phyloP scores from a whole-genome alignment of 106 monocot species.

The Dendrobium chrysotoxum region DNA sequence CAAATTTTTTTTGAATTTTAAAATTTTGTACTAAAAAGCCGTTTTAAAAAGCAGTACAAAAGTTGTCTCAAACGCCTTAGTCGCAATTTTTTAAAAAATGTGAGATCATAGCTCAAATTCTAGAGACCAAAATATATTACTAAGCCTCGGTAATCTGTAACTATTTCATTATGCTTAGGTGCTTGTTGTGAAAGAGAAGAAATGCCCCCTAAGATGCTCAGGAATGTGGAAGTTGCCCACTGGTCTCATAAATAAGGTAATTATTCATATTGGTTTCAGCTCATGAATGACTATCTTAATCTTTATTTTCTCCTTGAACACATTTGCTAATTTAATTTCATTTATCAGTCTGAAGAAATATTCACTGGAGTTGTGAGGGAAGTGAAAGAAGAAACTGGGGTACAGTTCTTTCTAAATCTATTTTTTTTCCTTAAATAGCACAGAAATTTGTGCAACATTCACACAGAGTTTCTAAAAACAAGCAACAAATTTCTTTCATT shows the following conservation, averaged over 20 bases:
- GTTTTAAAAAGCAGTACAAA: too few species aligned
- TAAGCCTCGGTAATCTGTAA: neutral
- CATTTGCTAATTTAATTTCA: neutral
- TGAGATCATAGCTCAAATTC: neutral
- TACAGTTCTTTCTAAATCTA: neutral
- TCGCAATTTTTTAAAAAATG: too few species aligned
- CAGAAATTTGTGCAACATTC: too few species aligned
- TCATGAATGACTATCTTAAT: neutral
- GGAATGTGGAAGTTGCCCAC: constrained; percentile 88
- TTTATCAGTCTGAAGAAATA: constrained; percentile 7
- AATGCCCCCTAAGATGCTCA: constrained; percentile 63
- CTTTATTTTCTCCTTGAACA: neutral
- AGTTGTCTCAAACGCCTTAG: too few species aligned
- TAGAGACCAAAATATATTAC: neutral
- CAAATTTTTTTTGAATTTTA: too few species aligned
- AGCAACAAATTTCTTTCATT: neutral
- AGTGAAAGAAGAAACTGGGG: constrained; percentile 8
- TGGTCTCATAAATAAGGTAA: constrained; percentile 78
- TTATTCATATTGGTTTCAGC: neutral
- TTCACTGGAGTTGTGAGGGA: neutral
- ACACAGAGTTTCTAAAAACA: neutral
- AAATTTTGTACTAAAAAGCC: too few species aligned
- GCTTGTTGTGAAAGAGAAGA: constrained; percentile 84
- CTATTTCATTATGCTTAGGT: constrained; percentile 26
- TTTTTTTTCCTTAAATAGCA: neutral